Conservation (phyloP, 2,329 filamentous ascomycete genomes). For the Cylindrodendrum hubeiense region DNA sequence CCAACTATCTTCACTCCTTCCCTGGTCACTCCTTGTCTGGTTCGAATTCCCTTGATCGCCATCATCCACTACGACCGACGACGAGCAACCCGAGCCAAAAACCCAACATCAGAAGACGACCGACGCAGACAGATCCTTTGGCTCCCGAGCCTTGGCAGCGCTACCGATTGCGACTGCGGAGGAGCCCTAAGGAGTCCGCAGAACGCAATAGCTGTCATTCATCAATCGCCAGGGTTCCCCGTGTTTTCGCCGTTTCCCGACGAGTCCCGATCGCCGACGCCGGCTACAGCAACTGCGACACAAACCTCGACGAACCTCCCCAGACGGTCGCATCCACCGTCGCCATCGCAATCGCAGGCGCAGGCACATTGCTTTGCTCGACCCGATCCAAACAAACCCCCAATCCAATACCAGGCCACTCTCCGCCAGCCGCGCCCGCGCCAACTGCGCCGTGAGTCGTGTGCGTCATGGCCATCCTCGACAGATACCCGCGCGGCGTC, state of each 20-base stretch:
- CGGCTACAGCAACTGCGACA: not conserved
- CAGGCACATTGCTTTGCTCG: conserved; percentile 20
- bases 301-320: not conserved
- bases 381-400: not conserved
- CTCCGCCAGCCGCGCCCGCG: conserved; percentile 2
- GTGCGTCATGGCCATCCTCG: conserved; percentile 40
- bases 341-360: conserved; percentile 34
- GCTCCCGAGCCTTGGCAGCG: conserved; percentile 42
- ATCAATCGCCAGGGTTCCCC: conserved; percentile 7
- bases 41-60: conserved; percentile 1
- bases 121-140: conserved; percentile 20
- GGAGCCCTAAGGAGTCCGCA: conserved; percentile 20
- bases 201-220: conserved; percentile 1
- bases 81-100: conserved; percentile 19
- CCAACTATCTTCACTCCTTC: not conserved
- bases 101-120: conserved; percentile 1
- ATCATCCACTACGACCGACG: conserved; percentile 1
- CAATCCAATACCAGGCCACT: conserved; percentile 4
- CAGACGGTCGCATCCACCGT: conserved; percentile 31
- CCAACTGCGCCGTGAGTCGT: conserved; percentile 3
- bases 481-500: conserved; percentile 24
- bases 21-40: not conserved
- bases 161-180: conserved; percentile 38
- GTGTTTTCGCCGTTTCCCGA: not conserved
- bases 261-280: conserved; percentile 3